Base-by-base conservation (phyloP, 2,329 filamentous ascomycete species). In the Zelopaecilomyces penicillatus region DNA sequence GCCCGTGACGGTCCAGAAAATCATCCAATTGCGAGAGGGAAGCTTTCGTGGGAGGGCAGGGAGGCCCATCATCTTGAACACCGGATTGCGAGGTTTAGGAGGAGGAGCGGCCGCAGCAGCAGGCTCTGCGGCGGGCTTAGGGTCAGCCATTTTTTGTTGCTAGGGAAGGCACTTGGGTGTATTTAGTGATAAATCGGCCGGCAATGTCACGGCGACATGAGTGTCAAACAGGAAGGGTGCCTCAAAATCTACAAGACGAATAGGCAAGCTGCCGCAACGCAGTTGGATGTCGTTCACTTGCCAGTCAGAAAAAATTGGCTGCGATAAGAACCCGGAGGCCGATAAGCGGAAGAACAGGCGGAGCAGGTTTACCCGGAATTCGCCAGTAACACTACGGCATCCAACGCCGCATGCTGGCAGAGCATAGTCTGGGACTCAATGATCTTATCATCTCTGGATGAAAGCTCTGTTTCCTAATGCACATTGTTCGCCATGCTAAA, bases 11-110 rank as follows among this genome's bases (percentile, higher is more conserved):
- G 84, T 74, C 65, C 90, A 81, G 70, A 98, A 98, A 58, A 98
- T 96, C 68, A 93, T 80, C 93, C 93, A 98, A 64, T 97, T 97
- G 50, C 93, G 85, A 12, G 91, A 97, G 6, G 93, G 93, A 12
- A 98, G 80, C 65, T 82, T 88, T 55, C 82, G 76, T 48, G 86
- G 85, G 49, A 96, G 78, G 54, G 83, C 85, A 41, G 91, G 91
- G 47, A 98, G 71, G 46, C 91, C 91, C 69, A 93, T 80, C 76
- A 87, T 85, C 51, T 78, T 79, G 57, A 87, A 78, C 43, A 81
- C 85, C 37, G 83, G 84, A 66, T 91, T 91, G 41, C 76, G 41
- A 28, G 53, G 57, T 41, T 56, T 71, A 65, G 39, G 68, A 27
- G 26, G n/a, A 41, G 42, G 43, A 32, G 26, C 36, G 31, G 47